Evolutionary conservation across 331 rosid species (phyloP), one percentile per base, ranked within the genome.

Genomic region (Ulmus americana): DNA sequence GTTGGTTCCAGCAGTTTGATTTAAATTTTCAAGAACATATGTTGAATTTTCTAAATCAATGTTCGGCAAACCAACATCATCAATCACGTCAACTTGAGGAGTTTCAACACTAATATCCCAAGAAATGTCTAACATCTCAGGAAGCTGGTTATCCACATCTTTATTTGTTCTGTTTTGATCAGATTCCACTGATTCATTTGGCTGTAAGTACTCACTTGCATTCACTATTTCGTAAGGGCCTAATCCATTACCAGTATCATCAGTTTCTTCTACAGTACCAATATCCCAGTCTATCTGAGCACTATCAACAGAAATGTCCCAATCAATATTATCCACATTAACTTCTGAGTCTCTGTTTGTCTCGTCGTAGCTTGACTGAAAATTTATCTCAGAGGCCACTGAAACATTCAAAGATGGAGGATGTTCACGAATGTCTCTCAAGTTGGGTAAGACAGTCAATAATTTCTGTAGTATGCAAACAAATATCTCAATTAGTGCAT

Each of bases 241-340:
- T 83, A 91, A 79, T 65, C 95, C 96, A 77, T 84, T 86, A 59
- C 88, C 83, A 52, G 76, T 58, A 55, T 91, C 97, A 16, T 83
- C 92, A 1, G 83, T 81, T 78, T 88, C 96, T 76, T 91, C 97
- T 50, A 81, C 63, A 0, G 79, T 80, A 66, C 95, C 96, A 65
- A 88, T 84, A 75, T 88, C 90, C 97, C 96, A 91, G 76, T 88
- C 95, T 63, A 91, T 88, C 78, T 86, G 95, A 70, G 95, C 64
- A 83, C 77, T 77, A 15, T 88, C 95, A 70, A 88, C 80, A 6
- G 96, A 84, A 76, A 91, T 81, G 77, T 86, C 95, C 97, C 97
- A 91, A 79, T 91, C 97, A 68, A 91, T 88, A 68, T 79, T 87
- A 54, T 81, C 78, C 20, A 71, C 80, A 70, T 73, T 76, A 61